Evolutionary conservation across 495 filamentous ascomycete species (phyloP).

Genomic region (Daldinia decipiens): DNA sequence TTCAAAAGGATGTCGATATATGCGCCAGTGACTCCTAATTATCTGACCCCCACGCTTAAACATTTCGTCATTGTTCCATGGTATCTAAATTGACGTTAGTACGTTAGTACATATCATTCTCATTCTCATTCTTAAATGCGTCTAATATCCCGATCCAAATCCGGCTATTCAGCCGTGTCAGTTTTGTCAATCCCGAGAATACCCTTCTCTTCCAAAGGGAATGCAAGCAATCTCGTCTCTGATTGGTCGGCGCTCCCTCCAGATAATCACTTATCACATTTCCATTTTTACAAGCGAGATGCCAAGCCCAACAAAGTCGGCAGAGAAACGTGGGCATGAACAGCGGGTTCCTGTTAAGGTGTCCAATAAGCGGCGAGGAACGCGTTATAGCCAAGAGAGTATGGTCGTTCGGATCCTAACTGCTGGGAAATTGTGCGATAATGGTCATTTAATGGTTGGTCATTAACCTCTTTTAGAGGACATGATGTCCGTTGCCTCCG

Average conservation of each 20-base stretch:
- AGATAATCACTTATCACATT: slow-evolving; percentile 38
- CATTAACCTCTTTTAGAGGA: slow-evolving; percentile 31
- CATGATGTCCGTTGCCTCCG: slow-evolving; percentile 18
- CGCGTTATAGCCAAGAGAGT: slow-evolving; percentile 36
- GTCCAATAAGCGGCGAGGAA: slow-evolving; percentile 34
- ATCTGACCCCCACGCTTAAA: slow-evolving; percentile 39
- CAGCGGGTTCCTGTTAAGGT: slow-evolving; percentile 34
- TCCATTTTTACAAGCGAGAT: slow-evolving; percentile 45
- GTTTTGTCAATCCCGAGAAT: slow-evolving; percentile 31
- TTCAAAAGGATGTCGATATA: slow-evolving; percentile 16
- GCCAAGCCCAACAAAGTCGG: slow-evolving; percentile 41
- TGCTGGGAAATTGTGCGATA: slow-evolving; percentile 42
- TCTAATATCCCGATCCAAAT: slow-evolving; percentile 42
- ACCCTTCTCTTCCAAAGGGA: slow-evolving; percentile 22
- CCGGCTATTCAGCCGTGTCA: slow-evolving; percentile 35
- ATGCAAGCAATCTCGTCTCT: slow-evolving; percentile 15
- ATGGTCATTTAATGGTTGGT: slow-evolving; percentile 20
- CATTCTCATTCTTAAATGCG: slow-evolving; percentile 28
- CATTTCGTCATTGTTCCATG: slow-evolving; percentile 39
- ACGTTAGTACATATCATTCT: too few species aligned
- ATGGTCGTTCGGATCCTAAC: slow-evolving; percentile 39
- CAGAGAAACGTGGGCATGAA: slow-evolving; percentile 44
- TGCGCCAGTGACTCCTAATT: not conserved
- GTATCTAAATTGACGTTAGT: slow-evolving; percentile 30
- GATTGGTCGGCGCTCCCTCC: slow-evolving; percentile 28